Conservation (phyloP, 768 basidiomycete genomes). For the Xerocomellus chrysenteron region DNA sequence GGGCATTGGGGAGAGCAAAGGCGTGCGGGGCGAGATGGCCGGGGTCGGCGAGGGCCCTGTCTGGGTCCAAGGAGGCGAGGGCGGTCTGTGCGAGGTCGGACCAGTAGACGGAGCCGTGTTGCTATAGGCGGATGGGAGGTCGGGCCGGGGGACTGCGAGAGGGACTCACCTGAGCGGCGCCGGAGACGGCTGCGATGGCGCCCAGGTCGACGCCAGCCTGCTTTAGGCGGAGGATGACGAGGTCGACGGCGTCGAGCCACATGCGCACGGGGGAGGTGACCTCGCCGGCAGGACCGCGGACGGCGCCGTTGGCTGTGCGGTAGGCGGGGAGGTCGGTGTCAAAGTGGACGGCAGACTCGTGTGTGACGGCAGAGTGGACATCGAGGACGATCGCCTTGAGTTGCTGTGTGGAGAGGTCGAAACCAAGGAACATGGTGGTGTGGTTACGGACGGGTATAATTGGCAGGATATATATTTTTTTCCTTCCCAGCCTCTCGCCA, state of each 20-base stretch:
- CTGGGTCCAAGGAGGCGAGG: not conserved
- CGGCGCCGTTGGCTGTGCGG: not conserved
- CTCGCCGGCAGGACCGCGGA: not conserved
- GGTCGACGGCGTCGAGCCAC: slow-evolving; percentile 11
- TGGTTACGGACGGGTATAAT: too few relatives aligned
- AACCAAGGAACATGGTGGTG: not conserved
- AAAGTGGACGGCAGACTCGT: not conserved
- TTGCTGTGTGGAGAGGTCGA: slow-evolving; percentile 8
- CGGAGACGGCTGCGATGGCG: not conserved
- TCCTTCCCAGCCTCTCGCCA: slow-evolving; percentile 13
- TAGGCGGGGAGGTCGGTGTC: slow-evolving; percentile 3
- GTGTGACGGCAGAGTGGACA: not conserved
- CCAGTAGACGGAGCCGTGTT: slow-evolving; percentile 10
- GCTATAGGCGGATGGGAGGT: not conserved
- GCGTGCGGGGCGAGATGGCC: not conserved
- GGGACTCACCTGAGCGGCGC: slow-evolving; percentile 2
- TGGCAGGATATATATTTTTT: too few relatives aligned
- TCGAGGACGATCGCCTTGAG: slow-evolving; percentile 1
- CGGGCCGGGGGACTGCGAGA: not conserved
- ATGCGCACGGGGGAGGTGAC: slow-evolving; percentile 4
- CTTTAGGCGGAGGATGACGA: not conserved
- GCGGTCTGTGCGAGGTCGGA: not conserved
- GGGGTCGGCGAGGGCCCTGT: not conserved
- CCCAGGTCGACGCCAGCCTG: not conserved
- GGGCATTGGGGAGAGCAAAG: not conserved